phyloP scores from a whole-genome alignment of 331 rosid species.

The Dryas integrifolia region DNA sequence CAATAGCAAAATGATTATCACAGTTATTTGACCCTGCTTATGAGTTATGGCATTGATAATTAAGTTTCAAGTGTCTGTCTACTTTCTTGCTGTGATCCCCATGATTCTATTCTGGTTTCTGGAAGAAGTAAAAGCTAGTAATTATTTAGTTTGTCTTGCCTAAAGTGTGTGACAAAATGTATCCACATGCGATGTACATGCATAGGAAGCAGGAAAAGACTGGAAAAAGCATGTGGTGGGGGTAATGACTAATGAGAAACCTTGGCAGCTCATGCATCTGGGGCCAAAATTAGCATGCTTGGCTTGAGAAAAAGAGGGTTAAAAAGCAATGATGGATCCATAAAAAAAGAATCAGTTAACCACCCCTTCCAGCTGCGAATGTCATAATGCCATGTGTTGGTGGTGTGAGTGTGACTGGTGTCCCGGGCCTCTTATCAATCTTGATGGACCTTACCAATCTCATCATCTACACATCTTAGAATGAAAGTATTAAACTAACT shows the following conservation, averaged over 20 bases:
- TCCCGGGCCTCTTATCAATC: background rate
- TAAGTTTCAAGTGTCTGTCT: background rate
- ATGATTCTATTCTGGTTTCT: background rate
- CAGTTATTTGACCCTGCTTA: background rate
- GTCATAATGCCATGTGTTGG: no score
- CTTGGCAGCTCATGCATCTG: slow-evolving; percentile 20
- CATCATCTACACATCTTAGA: background rate
- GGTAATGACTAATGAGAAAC: background rate
- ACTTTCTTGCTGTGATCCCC: slow-evolving; percentile 4
- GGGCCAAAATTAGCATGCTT: slow-evolving; percentile 22
- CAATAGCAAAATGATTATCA: background rate
- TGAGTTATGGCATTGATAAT: background rate
- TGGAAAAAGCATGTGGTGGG: slow-evolving; percentile 19
- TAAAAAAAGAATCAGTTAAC: background rate
- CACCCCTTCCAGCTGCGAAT: slow-evolving; percentile 17
- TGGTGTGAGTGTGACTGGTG: background rate
- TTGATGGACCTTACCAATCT: background rate
- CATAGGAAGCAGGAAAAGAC: slow-evolving; percentile 26
- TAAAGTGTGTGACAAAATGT: slow-evolving; percentile 18
- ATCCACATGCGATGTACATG: slow-evolving; percentile 27
- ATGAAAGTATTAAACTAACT: no score
- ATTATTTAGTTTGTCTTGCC: slow-evolving; percentile 20
- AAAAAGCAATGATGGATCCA: slow-evolving; percentile 16
- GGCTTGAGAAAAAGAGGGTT: background rate
- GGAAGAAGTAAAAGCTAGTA: slow-evolving; percentile 1